A percentile compares a stretch with the other conserved stretches of the same genome.
Evolutionary conservation across 768 basidiomycete genomes (phyloP).

Genomic region (Agrocybe pediades): DNA sequence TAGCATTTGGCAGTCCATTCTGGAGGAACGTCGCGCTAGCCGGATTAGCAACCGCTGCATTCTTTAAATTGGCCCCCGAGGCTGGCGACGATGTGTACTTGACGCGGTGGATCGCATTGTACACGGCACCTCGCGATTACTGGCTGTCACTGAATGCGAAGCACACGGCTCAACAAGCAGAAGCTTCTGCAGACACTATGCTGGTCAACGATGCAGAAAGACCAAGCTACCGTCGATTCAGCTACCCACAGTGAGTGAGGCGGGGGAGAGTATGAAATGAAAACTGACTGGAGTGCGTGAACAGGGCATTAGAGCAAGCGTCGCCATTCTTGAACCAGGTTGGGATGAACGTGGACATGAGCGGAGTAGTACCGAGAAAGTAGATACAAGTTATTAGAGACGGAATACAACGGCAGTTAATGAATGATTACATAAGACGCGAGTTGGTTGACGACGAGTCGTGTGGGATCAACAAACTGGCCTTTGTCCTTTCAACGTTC

Average conservation of each 20-base stretch:
- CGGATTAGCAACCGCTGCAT: conserved; percentile 49
- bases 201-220: conserved; percentile 45
- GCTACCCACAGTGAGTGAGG: conserved; percentile 73
- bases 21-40: conserved; percentile 67
- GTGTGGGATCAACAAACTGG: conserved; percentile 10
- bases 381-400: conserved; percentile 14
- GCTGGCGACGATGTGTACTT: conserved; percentile 62
- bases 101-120: conserved; percentile 67
- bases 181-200: conserved; percentile 42
- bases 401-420: neutral
- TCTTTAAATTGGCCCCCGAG: conserved; percentile 71
- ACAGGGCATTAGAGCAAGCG: conserved; percentile 56
- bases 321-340: conserved; percentile 66
- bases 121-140: conserved; percentile 50
- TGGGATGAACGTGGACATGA: conserved; percentile 44
- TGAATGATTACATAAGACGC: conserved; percentile 14
- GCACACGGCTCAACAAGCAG: conserved; percentile 50
- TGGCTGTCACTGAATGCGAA: conserved; percentile 60
- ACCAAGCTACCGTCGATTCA: conserved; percentile 59
- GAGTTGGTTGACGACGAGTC: conserved; percentile 19
- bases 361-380: conserved; percentile 32
- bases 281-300: conserved; percentile 10
- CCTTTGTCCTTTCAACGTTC: conserved; percentile 3
- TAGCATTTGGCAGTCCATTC: conserved; percentile 65
- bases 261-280: neutral